phyloP scores from a whole-genome alignment of 2,329 filamentous ascomycete species.

The Colletotrichum sojae region DNA sequence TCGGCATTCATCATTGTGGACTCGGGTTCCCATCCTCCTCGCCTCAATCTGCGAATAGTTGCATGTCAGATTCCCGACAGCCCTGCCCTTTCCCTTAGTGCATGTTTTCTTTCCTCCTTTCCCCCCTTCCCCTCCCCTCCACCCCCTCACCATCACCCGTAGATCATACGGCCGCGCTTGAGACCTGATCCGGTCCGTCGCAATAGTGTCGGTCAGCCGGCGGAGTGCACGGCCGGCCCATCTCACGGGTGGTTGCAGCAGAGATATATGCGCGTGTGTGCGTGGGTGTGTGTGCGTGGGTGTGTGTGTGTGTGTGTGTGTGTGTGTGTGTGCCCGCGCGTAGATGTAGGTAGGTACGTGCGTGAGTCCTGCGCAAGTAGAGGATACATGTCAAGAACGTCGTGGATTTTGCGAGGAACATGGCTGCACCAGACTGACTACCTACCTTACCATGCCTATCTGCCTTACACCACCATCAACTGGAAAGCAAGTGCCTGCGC shows the following conservation, averaged over 20 bases:
- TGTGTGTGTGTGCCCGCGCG: background rate
- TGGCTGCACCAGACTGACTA: background rate
- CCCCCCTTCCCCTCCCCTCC: no score
- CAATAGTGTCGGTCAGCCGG: conserved; percentile 35
- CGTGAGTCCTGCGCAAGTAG: conserved; percentile 18
- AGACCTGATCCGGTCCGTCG: conserved; percentile 15
- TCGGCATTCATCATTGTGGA: conserved; percentile 40
- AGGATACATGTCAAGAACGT: conserved; percentile 25
- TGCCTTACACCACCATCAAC: background rate
- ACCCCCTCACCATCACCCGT: no score
- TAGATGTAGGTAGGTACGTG: background rate
- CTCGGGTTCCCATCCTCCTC: conserved; percentile 11
- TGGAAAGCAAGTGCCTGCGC: background rate
- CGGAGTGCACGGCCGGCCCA: conserved; percentile 35
- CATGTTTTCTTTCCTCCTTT: no score
- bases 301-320: no score
- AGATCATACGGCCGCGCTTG: conserved; percentile 12
- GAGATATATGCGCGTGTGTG: conserved; percentile 10
- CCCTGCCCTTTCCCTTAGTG: background rate
- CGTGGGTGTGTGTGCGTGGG: conserved; percentile 6
- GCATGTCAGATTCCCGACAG: conserved; percentile 26
- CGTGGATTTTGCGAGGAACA: conserved; percentile 7
- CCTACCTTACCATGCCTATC: background rate
- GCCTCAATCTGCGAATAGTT: conserved; percentile 37
- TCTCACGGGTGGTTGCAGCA: conserved; percentile 37